phyloP scores from a whole-genome alignment of 352 stramenopile genomes.

The Phytophthora macrochlamydospora region DNA sequence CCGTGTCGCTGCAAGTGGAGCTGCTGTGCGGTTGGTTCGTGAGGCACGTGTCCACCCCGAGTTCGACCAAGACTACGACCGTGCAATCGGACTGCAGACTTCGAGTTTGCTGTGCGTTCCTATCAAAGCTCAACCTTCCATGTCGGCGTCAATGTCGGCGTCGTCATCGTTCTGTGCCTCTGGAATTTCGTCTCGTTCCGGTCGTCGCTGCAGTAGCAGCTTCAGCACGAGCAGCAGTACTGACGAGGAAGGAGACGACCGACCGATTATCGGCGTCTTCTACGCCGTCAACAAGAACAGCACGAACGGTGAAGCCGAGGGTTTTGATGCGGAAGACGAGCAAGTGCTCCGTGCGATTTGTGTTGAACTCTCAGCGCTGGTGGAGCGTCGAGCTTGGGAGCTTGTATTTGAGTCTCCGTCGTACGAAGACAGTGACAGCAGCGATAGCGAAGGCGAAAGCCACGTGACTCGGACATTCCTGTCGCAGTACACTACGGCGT shows the following conservation, averaged over 20 bases:
- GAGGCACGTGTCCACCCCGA: conserved; percentile 63
- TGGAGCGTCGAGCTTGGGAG: conserved; percentile 74
- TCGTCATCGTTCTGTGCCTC: conserved; percentile 24
- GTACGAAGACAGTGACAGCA: conserved; percentile 48
- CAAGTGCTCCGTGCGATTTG: conserved; percentile 74
- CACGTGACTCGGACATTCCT: conserved; percentile 73
- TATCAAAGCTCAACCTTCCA: conserved; percentile 54
- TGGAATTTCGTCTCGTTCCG: conserved; percentile 7
- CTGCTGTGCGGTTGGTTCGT: conserved; percentile 54
- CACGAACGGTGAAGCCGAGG: conserved; percentile 28
- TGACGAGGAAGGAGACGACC: conserved; percentile 42
- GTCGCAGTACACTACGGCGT: conserved; percentile 74
- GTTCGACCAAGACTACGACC: conserved; percentile 76
- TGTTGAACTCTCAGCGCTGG: conserved; percentile 60
- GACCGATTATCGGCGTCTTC: conserved; percentile 70
- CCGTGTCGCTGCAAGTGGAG: conserved; percentile 63
- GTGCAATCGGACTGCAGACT: conserved; percentile 58
- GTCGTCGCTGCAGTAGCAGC: conserved; percentile 44
- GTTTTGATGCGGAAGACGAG: conserved; percentile 70
- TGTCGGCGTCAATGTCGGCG: conserved; percentile 21
- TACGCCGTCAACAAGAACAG: conserved; percentile 84
- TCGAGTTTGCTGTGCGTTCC: conserved; percentile 77
- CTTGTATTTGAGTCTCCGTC: conserved; percentile 68
- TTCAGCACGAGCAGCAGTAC: conserved; percentile 67
- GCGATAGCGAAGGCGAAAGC: conserved; percentile 37